phyloP scores from a whole-genome alignment of 768 basidiomycete genomes.

The Leucosporidium creatinivorum region DNA sequence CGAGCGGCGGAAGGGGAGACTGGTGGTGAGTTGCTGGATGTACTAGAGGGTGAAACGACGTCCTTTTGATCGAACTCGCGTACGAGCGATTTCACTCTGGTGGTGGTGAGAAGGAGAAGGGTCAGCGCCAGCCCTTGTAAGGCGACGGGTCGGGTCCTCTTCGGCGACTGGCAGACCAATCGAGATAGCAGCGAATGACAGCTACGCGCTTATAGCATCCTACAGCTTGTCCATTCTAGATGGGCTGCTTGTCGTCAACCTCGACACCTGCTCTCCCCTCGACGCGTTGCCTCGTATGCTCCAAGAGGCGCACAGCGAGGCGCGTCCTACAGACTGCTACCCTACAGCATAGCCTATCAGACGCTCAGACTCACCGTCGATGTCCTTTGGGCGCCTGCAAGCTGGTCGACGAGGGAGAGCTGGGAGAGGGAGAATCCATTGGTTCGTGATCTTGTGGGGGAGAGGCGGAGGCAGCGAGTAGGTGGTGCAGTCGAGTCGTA shows the following conservation, averaged over 20 bases:
- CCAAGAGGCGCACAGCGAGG: too few species aligned
- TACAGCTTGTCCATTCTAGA: too few species aligned
- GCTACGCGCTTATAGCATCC: too few species aligned
- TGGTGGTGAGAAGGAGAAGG: background rate
- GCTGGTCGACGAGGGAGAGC: background rate
- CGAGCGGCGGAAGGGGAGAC: background rate
- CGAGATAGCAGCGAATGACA: too few species aligned
- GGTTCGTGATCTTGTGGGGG: too few species aligned
- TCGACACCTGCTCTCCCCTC: too few species aligned
- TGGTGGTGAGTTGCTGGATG: conserved; percentile 10
- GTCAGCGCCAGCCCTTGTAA: background rate
- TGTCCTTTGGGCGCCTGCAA: background rate
- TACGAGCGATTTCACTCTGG: conserved; percentile 24
- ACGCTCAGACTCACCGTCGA: background rate
- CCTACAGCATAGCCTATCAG: too few species aligned
- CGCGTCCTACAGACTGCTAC: too few species aligned
- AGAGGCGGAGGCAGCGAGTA: background rate
- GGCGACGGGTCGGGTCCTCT: too few species aligned
- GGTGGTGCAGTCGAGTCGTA: background rate
- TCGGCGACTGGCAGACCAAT: too few species aligned
- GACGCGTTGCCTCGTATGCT: too few species aligned
- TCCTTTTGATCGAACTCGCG: conserved; percentile 19
- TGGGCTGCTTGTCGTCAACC: too few species aligned
- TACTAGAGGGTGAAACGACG: conserved; percentile 8
- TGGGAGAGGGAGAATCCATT: background rate